A percentile compares a stretch with the other conserved stretches of the same genome.
Conservation (phyloP, 306 rosid genomes). For the Gillenia trifoliata region DNA sequence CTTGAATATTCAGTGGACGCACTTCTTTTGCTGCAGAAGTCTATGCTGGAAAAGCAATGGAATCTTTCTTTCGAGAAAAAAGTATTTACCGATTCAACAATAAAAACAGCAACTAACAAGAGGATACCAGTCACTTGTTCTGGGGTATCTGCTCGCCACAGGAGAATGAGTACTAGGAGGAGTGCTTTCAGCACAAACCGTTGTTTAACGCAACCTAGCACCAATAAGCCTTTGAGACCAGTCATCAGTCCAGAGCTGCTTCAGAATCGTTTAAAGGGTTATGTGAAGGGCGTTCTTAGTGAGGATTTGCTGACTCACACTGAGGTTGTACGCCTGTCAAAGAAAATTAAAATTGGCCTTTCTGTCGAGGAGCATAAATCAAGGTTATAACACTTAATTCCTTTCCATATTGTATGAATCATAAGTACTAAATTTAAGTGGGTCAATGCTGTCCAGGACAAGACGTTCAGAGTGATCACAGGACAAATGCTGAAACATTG, state of each 20-base stretch:
- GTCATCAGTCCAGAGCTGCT: slow-evolving; percentile 48
- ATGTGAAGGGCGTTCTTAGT: slow-evolving; percentile 64
- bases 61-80: slow-evolving; percentile 63
- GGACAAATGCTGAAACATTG: not conserved
- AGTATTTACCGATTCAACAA: slow-evolving; percentile 24
- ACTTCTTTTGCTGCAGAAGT: slow-evolving; percentile 85
- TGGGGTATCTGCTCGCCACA: slow-evolving; percentile 94
- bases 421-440: not conserved
- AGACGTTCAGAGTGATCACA: not conserved
- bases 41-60: slow-evolving; percentile 97
- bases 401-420: slow-evolving; percentile 4
- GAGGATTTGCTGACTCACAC: slow-evolving; percentile 80
- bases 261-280: slow-evolving; percentile 61
- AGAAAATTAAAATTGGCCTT: slow-evolving; percentile 81
- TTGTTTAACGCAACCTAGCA: slow-evolving; percentile 30
- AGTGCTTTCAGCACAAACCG: slow-evolving; percentile 29
- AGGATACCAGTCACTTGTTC: slow-evolving; percentile 72
- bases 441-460: not conserved
- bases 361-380: slow-evolving; percentile 66
- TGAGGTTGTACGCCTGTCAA: slow-evolving; percentile 72
- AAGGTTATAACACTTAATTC: slow-evolving; percentile 44
- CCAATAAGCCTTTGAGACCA: slow-evolving; percentile 37
- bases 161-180: slow-evolving; percentile 62
- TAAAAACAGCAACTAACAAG: slow-evolving; percentile 16
- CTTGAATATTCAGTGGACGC: slow-evolving; percentile 69